A percentile compares a stretch with the other conserved stretches of the same genome.
phyloP scores from a whole-genome alignment of 495 filamentous ascomycete species.

The Melanomma pulvis-pyrius region DNA sequence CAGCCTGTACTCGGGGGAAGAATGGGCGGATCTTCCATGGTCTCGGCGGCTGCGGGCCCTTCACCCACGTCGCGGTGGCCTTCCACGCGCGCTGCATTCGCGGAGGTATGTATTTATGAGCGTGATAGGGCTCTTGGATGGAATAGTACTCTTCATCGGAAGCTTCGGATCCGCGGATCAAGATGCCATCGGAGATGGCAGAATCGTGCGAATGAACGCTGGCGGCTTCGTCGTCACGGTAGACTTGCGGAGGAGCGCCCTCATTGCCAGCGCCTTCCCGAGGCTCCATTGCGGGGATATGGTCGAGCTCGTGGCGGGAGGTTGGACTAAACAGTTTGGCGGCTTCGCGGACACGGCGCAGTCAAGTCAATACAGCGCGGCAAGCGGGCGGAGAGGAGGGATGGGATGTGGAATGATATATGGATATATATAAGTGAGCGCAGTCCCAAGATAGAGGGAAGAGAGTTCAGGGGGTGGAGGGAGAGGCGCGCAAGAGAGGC shows the following conservation, averaged over 20 bases:
- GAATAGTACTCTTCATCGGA: constrained; percentile 37
- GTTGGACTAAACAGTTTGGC: constrained; percentile 23
- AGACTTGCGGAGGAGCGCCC: constrained; percentile 29
- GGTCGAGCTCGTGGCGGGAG: constrained; percentile 33
- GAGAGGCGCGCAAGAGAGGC: no score
- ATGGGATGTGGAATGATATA: background rate
- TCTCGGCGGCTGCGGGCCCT: constrained; percentile 48
- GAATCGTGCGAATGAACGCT: constrained; percentile 26
- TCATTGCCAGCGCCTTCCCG: constrained; percentile 18
- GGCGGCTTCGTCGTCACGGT: constrained; percentile 33
- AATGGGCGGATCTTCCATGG: constrained; percentile 46
- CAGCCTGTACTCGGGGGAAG: constrained; percentile 44
- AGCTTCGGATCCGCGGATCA: constrained; percentile 35
- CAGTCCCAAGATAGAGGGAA: background rate
- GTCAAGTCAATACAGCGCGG: background rate
- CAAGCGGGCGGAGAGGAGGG: background rate
- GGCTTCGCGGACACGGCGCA: constrained; percentile 1
- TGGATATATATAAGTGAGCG: background rate
- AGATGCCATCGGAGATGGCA: constrained; percentile 22
- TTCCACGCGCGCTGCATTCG: constrained; percentile 36
- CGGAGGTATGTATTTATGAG: constrained; percentile 39
- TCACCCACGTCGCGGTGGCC: constrained; percentile 43
- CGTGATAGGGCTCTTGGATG: constrained; percentile 24
- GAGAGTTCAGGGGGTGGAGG: background rate
- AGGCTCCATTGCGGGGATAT: constrained; percentile 23